phyloP scores from a whole-genome alignment of 805 yeast genomes.

The Candida germanica region DNA sequence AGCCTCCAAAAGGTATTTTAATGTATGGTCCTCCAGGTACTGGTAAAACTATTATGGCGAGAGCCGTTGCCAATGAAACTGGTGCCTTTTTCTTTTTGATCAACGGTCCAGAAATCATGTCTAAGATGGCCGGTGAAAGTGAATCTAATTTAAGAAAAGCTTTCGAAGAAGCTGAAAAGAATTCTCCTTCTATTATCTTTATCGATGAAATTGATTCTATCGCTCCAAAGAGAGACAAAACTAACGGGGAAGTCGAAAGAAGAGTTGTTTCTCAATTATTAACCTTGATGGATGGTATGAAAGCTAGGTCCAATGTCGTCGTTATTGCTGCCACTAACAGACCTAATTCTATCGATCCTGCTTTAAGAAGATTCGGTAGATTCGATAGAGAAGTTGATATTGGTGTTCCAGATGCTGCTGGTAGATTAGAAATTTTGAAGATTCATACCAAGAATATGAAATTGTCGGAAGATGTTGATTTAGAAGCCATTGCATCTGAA shows the following conservation, averaged over 20 bases:
- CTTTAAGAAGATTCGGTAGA: constrained; percentile 80
- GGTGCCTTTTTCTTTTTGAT: constrained; percentile 98
- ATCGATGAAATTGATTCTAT: constrained; percentile 98
- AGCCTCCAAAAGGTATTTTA: constrained; percentile 97
- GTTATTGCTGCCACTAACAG: constrained; percentile 97
- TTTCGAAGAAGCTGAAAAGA: constrained; percentile 98
- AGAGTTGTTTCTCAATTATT: constrained; percentile 97
- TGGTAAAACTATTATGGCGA: constrained; percentile 98
- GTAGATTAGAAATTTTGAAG: constrained; percentile 93
- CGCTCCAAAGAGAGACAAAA: constrained; percentile 99
- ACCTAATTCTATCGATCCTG: constrained; percentile 84
- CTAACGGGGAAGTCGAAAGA: constrained; percentile 99
- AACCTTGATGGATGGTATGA: constrained; percentile 99
- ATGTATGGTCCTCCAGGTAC: constrained; percentile 99
- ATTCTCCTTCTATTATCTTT: constrained; percentile 95
- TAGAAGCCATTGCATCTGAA: constrained; percentile 93
- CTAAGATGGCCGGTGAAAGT: constrained; percentile 99
- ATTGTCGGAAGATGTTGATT: constrained; percentile 89
- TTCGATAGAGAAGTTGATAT: constrained; percentile 85
- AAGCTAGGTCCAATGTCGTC: constrained; percentile 96
- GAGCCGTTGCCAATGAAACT: constrained; percentile 99
- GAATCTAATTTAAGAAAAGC: constrained; percentile 97
- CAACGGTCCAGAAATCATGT: constrained; percentile 99
- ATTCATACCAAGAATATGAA: constrained; percentile 99
- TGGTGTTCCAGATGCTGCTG: constrained; percentile 96